These are phyloP conservation scores for Penicillium sp. DNA, from an alignment of 2,329 filamentous ascomycete species.

Conservation along the genomic window DNA sequence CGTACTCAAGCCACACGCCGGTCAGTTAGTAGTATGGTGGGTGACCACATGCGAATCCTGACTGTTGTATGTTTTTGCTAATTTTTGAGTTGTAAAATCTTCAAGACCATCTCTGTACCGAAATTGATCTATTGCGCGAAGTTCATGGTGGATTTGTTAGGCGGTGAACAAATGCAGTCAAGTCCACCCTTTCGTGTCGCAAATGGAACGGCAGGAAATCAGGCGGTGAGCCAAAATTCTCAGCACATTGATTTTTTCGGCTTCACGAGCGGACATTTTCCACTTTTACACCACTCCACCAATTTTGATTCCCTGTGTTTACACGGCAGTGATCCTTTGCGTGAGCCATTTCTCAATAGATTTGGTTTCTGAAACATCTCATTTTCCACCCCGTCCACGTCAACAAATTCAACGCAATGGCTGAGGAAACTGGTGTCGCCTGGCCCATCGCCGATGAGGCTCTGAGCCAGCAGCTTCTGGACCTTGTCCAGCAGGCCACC, in stretches of 20 bases:
- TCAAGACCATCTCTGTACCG: no score
- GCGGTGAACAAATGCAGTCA: no score
- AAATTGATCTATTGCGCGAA: no score
- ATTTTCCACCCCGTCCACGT: slow-evolving; percentile 3
- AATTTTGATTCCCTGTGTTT: slow-evolving; percentile 3
- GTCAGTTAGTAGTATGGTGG: no score
- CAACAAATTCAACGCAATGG: background rate
- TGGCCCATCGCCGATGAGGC: slow-evolving; percentile 68
- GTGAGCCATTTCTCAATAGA: slow-evolving; percentile 30
- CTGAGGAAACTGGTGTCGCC: slow-evolving; percentile 31
- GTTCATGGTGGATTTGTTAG: no score
- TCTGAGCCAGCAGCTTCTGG: slow-evolving; percentile 74
- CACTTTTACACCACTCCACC: background rate
- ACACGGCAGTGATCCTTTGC: slow-evolving; percentile 10
- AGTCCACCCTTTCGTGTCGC: no score
- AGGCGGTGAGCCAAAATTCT: slow-evolving; percentile 1
- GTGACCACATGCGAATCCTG: no score
- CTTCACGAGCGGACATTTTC: background rate
- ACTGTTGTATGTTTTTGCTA: no score
- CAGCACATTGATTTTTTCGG: background rate
- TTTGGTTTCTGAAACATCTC: slow-evolving; percentile 13
- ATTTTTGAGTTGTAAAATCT: no score
- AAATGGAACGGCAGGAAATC: background rate
- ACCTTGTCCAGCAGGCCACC: slow-evolving; percentile 67
- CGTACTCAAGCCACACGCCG: no score